phyloP scores from a whole-genome alignment of 2,329 filamentous ascomycete species.

The Thelonectria discophora region DNA sequence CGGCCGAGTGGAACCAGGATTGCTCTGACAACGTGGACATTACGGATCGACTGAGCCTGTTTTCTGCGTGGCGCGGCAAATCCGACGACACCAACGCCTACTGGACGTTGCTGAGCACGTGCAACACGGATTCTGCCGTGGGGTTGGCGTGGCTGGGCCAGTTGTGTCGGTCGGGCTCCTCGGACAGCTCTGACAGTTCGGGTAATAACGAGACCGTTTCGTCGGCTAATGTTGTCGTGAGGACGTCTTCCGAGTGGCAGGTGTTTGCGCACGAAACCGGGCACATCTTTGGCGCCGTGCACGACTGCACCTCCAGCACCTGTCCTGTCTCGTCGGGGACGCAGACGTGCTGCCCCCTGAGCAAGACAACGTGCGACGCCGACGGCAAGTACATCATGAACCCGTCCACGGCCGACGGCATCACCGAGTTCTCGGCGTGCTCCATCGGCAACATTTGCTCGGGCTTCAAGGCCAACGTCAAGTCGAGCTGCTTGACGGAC shows the following conservation, averaged over 20 bases:
- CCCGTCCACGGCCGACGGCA: conserved; percentile 78
- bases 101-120: conserved; percentile 89
- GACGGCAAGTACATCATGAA: conserved; percentile 92
- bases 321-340: conserved; percentile 69
- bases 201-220: conserved; percentile 76
- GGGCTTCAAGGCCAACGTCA: conserved; percentile 80
- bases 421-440: conserved; percentile 86
- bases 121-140: conserved; percentile 83
- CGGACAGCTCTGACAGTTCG: conserved; percentile 58
- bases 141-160: conserved; percentile 94
- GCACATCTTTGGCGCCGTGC: conserved; percentile 94
- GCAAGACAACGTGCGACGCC: conserved; percentile 74
- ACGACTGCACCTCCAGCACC: conserved; percentile 80
- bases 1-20: conserved; percentile 83
- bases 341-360: conserved; percentile 82
- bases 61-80: conserved; percentile 87
- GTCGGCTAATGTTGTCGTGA: conserved; percentile 88
- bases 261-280: conserved; percentile 94
- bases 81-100: conserved; percentile 85
- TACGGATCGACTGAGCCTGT: conserved; percentile 81
- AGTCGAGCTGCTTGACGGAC: conserved; percentile 79
- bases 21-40: conserved; percentile 74
- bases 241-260: conserved; percentile 88
- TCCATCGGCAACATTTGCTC: conserved; percentile 94
- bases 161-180: conserved; percentile 72